Evolutionary conservation across 768 basidiomycete genomes (phyloP), one percentile per base, ranked within the genome.

Genomic region (Russula vinacea): DNA sequence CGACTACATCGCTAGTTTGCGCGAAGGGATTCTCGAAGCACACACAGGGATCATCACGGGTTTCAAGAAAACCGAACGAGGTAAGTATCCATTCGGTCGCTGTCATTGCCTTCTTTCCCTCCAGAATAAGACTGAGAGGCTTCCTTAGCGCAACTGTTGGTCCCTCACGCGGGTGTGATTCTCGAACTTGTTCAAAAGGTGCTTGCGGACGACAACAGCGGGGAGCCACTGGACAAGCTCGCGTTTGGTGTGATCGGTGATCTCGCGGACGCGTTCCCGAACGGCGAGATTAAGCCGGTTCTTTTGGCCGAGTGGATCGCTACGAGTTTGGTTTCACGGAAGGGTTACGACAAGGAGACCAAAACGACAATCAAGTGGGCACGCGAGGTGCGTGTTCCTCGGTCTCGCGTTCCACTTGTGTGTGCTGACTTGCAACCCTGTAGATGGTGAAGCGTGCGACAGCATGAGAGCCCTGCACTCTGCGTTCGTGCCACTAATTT

Each of bases 21-120:
- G 97, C 42, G 97, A 98, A 71, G 94, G 94, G 51, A 98, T 99
- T 68, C 78, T 98, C 37, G 97, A 99, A 74, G 96, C 97, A 2
- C 98, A 97, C 71, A 96, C 92, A 5, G 95, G 96, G 29, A 88
- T 99, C 67, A 87, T 98, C 64, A 88, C 92, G 42, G 94, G 90
- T 0, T 78, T 98, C 72, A 95, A 94, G 80, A 86, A 85, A 70
- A 89, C 89, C 1, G 83, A 84, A 24, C 87, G 92, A 78, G 83
- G 93, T 91, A 69, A 11, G 49, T 61, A 29, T 19, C 17, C 14
- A 19, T 44, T 39, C 60, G 47, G 65, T 40, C 32, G 4, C 10
- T 32, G 9, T 5, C 8, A 47, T 8, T 37, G 5, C n/a, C 24
- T 51, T 17, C 3, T 54, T 45, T 39, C 45, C 56, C 10, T n/a